Evolutionary conservation across 2,329 filamentous ascomycete genomes (phyloP).

Genomic region (Hypoxylon sp.): DNA sequence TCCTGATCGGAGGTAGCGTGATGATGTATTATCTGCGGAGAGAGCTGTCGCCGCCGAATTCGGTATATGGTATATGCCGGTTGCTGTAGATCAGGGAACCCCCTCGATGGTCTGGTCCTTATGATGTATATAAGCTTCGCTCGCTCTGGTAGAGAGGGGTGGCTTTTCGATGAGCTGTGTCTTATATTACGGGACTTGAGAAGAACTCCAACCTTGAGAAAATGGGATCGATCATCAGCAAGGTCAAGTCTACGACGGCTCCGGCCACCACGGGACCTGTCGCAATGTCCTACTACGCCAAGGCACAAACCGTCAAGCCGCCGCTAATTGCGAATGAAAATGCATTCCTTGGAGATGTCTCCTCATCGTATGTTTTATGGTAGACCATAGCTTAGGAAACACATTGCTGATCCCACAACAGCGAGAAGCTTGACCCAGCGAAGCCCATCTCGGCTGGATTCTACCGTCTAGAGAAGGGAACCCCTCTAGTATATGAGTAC

Average conservation of each 20-base stretch:
- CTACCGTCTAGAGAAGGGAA: slow-evolving; percentile 75
- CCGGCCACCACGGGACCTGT: slow-evolving; percentile 27
- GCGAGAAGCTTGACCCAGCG: slow-evolving; percentile 60
- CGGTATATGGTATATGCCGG: slow-evolving; percentile 37
- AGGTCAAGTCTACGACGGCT: slow-evolving; percentile 33
- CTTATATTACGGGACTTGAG: neutral
- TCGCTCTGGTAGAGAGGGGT: neutral
- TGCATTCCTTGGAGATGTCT: slow-evolving; percentile 73
- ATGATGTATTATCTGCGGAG: slow-evolving; percentile 6
- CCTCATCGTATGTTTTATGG: slow-evolving; percentile 58
- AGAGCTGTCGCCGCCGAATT: slow-evolving; percentile 34
- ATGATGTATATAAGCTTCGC: slow-evolving; percentile 14
- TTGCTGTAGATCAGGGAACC: slow-evolving; percentile 7
- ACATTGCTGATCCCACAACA: slow-evolving; percentile 37
- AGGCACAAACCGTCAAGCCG: slow-evolving; percentile 72
- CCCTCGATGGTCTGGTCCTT: slow-evolving; percentile 2
- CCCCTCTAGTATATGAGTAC: slow-evolving; percentile 75
- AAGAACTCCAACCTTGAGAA: neutral
- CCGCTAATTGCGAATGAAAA: slow-evolving; percentile 76
- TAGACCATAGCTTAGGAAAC: neutral
- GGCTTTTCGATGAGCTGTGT: neutral
- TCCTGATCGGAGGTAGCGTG: slow-evolving; percentile 39
- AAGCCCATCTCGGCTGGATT: slow-evolving; percentile 73
- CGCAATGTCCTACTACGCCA: slow-evolving; percentile 59
- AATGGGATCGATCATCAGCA: slow-evolving; percentile 40